Evolutionary conservation across 495 filamentous ascomycete species (phyloP).

Genomic region (Penicillium flavigenum): DNA sequence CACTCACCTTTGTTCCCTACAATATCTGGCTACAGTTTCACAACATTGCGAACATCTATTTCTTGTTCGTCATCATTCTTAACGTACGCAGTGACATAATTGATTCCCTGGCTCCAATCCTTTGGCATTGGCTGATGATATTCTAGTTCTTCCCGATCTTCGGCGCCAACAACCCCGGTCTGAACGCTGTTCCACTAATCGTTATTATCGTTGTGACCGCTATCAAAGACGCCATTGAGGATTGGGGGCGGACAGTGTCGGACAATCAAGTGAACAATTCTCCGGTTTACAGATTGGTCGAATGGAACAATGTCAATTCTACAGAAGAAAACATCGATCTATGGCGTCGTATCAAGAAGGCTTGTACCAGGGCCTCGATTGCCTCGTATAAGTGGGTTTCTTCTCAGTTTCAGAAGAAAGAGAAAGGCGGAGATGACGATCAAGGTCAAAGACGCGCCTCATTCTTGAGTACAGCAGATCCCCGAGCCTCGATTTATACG

Average conservation of each 20-base stretch:
- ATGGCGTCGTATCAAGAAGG: conserved; percentile 94
- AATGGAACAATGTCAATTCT: conserved; percentile 93
- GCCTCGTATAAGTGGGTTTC: conserved; percentile 57
- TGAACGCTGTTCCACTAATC: conserved; percentile 89
- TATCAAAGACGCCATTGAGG: conserved; percentile 96
- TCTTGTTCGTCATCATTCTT: conserved; percentile 93
- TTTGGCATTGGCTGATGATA: neutral
- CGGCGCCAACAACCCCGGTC: conserved; percentile 82
- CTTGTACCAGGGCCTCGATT: conserved; percentile 64
- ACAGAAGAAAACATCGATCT: conserved; percentile 77
- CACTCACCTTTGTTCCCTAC: conserved; percentile 94
- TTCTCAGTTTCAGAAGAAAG: conserved; percentile 35
- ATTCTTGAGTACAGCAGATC: conserved; percentile 58
- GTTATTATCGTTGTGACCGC: conserved; percentile 91
- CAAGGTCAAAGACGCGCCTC: conserved; percentile 59
- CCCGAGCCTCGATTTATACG: conserved; percentile 60
- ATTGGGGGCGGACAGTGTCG: conserved; percentile 87
- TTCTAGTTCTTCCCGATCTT: conserved; percentile 92
- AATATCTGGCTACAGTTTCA: conserved; percentile 97
- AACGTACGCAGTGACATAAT: conserved; percentile 59
- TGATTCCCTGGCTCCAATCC: neutral
- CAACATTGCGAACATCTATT: conserved; percentile 98
- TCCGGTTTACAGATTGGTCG: conserved; percentile 81
- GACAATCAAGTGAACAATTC: conserved; percentile 97
- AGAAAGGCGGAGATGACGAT: conserved; percentile 32